Base-by-base conservation (phyloP, 2,329 filamentous ascomycete genomes). In the Cercospora zeae-maydis region DNA sequence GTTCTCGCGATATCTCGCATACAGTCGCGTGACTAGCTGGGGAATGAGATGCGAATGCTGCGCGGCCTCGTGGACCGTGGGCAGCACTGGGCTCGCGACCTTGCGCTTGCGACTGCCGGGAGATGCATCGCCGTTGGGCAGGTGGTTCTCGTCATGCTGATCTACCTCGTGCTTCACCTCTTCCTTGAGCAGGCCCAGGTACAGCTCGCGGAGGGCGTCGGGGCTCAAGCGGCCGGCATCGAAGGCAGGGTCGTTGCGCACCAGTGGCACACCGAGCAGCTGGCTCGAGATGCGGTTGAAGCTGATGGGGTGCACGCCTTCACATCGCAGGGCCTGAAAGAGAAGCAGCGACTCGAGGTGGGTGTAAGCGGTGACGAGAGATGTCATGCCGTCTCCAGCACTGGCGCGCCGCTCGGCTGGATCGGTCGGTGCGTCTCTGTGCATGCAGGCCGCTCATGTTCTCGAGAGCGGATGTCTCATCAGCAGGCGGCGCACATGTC, bases 261-360 rank as follows among this genome's bases (percentile, higher is more conserved):
- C 82, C 66, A 92, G 82, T 16, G 84, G 81, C 75, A 96, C 92
- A 72, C 83, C 86, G 77, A 84, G 88, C 66, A 98, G 84, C 63
- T 88, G 79, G 67, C 89, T 84, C 63, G 92, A 92, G 66, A 95
- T 90, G 69, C 82, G 83, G 72, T 80, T 79, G 78, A 96, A 95
- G 74, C 84, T 86, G 59, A 74, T 63, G 58, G 86, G 80, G 68
- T 86, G 84, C 68, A 87, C 80, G 73, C 89, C 89, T 76, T 90
- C 83, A 69, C 82, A 81, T 69, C 87, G 83, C 67, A 96, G 83
- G 65, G 88, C 88, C 78, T 93, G 91, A 79, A 95, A 93, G 73
- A 96, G 84, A 69, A 95, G 85, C 66, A 96, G 84, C 74, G 88
- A 90, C 83, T 96, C 92, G 81, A 96, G 89, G 70, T 88, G 86